Evolutionary conservation across 2,329 filamentous ascomycete genomes (phyloP).

Genomic region (Aschersonia sp.): DNA sequence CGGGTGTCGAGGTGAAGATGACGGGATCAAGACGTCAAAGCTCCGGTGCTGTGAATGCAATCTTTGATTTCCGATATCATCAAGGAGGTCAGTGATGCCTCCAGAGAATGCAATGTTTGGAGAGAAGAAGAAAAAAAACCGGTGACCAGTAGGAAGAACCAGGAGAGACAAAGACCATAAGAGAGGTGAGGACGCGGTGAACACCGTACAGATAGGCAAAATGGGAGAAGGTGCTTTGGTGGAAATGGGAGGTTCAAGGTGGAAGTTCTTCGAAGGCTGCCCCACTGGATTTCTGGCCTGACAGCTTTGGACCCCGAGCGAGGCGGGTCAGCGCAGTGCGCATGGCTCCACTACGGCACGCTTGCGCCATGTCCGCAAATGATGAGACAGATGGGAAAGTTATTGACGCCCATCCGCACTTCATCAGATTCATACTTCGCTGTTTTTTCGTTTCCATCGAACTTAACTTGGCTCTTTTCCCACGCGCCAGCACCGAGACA

Average conservation of each 20-base stretch:
- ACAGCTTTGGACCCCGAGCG: background rate
- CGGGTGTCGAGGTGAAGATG: too few relatives aligned
- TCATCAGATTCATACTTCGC: too few relatives aligned
- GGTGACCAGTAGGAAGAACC: slow-evolving; percentile 25
- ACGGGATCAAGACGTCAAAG: too few relatives aligned
- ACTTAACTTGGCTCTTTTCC: too few relatives aligned
- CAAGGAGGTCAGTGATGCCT: slow-evolving; percentile 9
- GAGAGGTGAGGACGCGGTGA: slow-evolving; percentile 3
- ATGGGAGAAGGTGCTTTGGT: background rate
- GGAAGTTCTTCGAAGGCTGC: background rate
- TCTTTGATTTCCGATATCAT: background rate
- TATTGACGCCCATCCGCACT: too few relatives aligned
- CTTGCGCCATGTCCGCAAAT: background rate
- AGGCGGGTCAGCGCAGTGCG: background rate
- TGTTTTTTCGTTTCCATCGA: too few relatives aligned
- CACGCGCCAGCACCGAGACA: too few relatives aligned
- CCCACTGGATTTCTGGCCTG: background rate
- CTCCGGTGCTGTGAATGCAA: too few relatives aligned
- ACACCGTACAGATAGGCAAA: background rate
- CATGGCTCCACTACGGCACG: background rate
- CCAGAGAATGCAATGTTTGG: slow-evolving; percentile 9
- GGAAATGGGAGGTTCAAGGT: background rate
- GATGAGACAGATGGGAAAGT: too few relatives aligned
- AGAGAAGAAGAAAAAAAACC: slow-evolving; percentile 14
- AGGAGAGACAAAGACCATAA: slow-evolving; percentile 20